phyloP scores from a whole-genome alignment of 371 early-diverging fungal species.

The Mortierella sp. region DNA sequence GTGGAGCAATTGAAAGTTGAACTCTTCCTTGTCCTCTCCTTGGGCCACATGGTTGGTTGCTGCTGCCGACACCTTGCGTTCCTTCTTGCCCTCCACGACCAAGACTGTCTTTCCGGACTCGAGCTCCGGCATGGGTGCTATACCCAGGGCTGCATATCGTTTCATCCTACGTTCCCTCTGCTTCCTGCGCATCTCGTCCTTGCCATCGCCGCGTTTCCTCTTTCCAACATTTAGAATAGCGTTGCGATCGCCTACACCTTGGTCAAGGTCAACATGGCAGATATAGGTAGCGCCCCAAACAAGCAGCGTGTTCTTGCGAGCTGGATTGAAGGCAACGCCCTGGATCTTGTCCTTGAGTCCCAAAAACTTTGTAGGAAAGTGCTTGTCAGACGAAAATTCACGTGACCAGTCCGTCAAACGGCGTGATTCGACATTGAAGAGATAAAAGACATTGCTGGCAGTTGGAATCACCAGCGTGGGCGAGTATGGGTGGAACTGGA shows the following conservation, averaged over 20 bases:
- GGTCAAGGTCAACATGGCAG: constrained; percentile 76
- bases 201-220: constrained; percentile 64
- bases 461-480: constrained; percentile 74
- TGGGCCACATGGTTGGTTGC: constrained; percentile 38
- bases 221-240: constrained; percentile 62
- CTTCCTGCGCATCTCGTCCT: constrained; percentile 54
- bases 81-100: constrained; percentile 36
- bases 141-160: constrained; percentile 37
- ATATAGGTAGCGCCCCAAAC: constrained; percentile 80
- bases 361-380: constrained; percentile 69
- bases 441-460: constrained; percentile 76
- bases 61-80: constrained; percentile 20
- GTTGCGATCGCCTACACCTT: constrained; percentile 55
- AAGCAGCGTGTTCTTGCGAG: constrained; percentile 67
- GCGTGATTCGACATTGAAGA: constrained; percentile 79
- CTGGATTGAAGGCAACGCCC: constrained; percentile 79
- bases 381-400: constrained; percentile 65
- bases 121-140: constrained; percentile 35
- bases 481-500: constrained; percentile 76
- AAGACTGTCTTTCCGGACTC: constrained; percentile 35
- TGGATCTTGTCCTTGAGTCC: constrained; percentile 74
- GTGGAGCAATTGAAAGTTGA: constrained; percentile 74
- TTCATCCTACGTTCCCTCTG: constrained; percentile 53
- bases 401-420: constrained; percentile 85
- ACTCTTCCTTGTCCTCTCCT: constrained; percentile 54